Base-by-base conservation (phyloP, 164 flowering plant genomes). In the Umbilicus rupestris region DNA sequence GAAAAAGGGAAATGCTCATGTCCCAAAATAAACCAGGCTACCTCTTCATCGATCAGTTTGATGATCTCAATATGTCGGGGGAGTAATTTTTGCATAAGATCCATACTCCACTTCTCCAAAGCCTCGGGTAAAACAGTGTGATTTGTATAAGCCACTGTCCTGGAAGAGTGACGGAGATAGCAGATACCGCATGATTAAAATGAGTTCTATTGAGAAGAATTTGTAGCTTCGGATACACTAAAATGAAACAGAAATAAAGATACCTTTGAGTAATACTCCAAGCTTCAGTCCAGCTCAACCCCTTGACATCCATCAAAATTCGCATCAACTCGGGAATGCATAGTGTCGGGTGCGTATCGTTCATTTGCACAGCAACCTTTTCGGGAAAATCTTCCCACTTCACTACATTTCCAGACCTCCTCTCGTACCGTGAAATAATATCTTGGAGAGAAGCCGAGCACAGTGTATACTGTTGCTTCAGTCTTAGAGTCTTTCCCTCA, bases 121-220 rank as follows among this genome's bases (percentile, higher is more conserved):
- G 97, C 97, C 77, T 93, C 98, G 33, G 98, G 98, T 66, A 93
- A 80, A 79, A 93, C 98, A 31, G 98, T 93, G 72, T 93, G 98
- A 72, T 93, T 93, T 64, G 96, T 90, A 74, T 93, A 93, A 55
- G 98, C 98, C 66, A 90, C 91, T 63, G 96, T 89, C 70, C 98
- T 93, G 77, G 65, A 19, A 78, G 66, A 71, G 7, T 15, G 14
- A 52, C 31, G 65, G 44, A 35, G 24, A 44, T 39, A 55, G 64
- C 9, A 66, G 15, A 16, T 17, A n/a, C n/a, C n/a, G n/a, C n/a
- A 60, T 5, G 39, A 35, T 35, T 19, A 47, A 19, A n/a, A 47
- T 47, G 52, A n/a, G 26, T 7, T 47, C 19, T n/a, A 6, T 30
- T 14, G 20, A 17, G 19, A 15, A 30, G 16, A 60, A 31, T 5